Percentiles rank a stretch among this genome's conserved stretches.
These are phyloP conservation scores for Diaporthe caulivora DNA, from an alignment of 2,329 filamentous ascomycete species.

Conservation along the genomic window DNA sequence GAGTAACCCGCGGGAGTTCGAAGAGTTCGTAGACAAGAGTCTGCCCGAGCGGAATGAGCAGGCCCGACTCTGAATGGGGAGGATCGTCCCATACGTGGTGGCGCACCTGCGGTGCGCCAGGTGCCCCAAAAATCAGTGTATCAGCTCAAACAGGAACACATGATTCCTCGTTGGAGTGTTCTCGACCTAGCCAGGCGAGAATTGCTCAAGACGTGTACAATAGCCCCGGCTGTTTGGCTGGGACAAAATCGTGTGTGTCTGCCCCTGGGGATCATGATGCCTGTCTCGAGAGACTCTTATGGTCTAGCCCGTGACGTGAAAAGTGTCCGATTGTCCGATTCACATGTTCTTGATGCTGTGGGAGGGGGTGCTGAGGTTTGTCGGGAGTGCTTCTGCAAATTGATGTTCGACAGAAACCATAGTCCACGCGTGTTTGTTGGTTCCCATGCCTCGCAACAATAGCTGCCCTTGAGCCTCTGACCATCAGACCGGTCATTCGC, in stretches of 20 bases:
- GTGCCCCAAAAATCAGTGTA: not conserved
- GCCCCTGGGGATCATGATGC: too few species aligned
- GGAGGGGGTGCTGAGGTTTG: not conserved
- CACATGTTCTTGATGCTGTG: not conserved
- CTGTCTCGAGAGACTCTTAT: not conserved
- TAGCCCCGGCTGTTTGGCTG: not conserved
- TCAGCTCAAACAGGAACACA: not conserved
- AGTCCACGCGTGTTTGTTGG: not conserved
- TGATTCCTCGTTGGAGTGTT: not conserved
- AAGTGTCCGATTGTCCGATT: not conserved
- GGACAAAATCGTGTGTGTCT: not conserved
- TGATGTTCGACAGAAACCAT: not conserved
- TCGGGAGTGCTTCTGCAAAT: not conserved
- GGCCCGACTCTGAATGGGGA: not conserved
- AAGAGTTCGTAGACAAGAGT: conserved; percentile 1
- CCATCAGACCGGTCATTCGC: not conserved
- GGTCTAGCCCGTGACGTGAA: not conserved
- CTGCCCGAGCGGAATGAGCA: not conserved
- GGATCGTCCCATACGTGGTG: not conserved
- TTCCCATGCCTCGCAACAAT: not conserved
- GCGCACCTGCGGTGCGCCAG: too few species aligned
- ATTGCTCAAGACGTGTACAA: not conserved
- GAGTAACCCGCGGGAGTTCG: not conserved
- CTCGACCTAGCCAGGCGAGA: too few species aligned
- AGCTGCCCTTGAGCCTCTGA: not conserved